Conservation (phyloP, 2,329 filamentous ascomycete genomes). For the Nannizziopsis barbatae region DNA sequence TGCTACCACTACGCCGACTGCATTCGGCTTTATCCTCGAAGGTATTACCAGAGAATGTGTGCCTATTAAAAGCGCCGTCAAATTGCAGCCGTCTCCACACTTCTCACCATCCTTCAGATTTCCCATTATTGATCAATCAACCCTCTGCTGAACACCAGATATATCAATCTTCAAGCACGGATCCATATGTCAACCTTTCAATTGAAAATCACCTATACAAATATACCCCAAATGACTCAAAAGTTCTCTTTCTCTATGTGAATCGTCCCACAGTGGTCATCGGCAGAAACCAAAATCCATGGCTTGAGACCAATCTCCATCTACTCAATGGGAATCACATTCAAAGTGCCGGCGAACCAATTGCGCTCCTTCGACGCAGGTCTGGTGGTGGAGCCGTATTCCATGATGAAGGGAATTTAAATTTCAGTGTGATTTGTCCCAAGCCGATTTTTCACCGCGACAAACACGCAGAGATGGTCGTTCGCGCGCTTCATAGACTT, state of each 20-base stretch:
- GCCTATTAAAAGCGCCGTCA: conserved; percentile 8
- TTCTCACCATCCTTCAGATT: conserved; percentile 25
- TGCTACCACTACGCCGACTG: conserved; percentile 14
- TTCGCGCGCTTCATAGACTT: conserved; percentile 55
- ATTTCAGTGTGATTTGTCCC: conserved; percentile 86
- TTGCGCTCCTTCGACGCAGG: conserved; percentile 65
- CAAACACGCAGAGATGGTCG: conserved; percentile 85
- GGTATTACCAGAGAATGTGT: neutral
- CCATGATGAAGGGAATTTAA: conserved; percentile 85
- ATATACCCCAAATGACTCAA: conserved; percentile 58
- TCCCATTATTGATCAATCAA: conserved; percentile 20
- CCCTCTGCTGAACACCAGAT: conserved; percentile 45
- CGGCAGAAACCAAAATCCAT: conserved; percentile 95
- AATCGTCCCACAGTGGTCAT: conserved; percentile 83
- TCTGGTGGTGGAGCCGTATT: conserved; percentile 90
- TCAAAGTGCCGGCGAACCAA: conserved; percentile 24
- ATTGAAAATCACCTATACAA: conserved; percentile 85
- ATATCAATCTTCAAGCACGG: conserved; percentile 56
- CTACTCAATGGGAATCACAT: conserved; percentile 38
- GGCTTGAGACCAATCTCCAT: conserved; percentile 72
- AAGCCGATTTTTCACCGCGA: conserved; percentile 65
- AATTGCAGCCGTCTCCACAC: conserved; percentile 18
- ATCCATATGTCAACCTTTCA: conserved; percentile 84
- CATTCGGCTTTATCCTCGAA: conserved; percentile 8
- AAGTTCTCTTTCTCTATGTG: conserved; percentile 73